phyloP scores from a whole-genome alignment of 2,329 filamentous ascomycete genomes.

The Arthroderma sp. region DNA sequence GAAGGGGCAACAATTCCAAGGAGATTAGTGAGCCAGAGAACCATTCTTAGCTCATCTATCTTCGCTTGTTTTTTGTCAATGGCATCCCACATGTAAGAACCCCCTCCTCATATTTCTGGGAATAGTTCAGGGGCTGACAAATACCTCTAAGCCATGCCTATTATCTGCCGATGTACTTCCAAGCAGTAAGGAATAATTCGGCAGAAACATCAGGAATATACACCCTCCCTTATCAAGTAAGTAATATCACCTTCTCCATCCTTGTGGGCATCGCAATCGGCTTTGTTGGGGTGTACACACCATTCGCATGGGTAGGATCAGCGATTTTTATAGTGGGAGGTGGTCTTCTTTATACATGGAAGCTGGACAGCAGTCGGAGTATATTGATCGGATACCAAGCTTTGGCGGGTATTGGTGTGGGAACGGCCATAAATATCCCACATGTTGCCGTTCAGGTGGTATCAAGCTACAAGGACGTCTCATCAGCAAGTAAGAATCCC shows the following conservation, averaged over 20 bases:
- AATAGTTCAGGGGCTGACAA: background rate
- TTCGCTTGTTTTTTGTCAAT: conserved; percentile 5
- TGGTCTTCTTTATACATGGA: conserved; percentile 18
- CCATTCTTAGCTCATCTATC: conserved; percentile 2
- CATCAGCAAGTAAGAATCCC: background rate
- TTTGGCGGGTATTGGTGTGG: conserved; percentile 13
- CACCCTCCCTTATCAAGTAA: conserved; percentile 24
- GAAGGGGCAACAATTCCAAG: conserved; percentile 17
- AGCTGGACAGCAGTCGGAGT: conserved; percentile 9
- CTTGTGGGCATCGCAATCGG: conserved; percentile 3
- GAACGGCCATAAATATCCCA: conserved; percentile 12
- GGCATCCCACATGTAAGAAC: conserved; percentile 4
- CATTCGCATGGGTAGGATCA: conserved; percentile 12
- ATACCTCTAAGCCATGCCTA: conserved; percentile 6
- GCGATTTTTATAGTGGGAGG: conserved; percentile 15
- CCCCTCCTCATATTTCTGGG: background rate
- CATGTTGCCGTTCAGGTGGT: conserved; percentile 13
- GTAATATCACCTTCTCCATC: conserved; percentile 14
- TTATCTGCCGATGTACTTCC: conserved; percentile 26
- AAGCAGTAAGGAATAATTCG: conserved; percentile 28
- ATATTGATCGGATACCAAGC: conserved; percentile 16
- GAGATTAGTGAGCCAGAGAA: conserved; percentile 12
- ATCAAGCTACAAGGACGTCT: conserved; percentile 9
- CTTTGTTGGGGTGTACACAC: conserved; percentile 13
- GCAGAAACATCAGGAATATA: conserved; percentile 23